Evolutionary conservation across 2,329 filamentous ascomycete genomes (phyloP), one percentile per base, ranked within the genome.

Genomic region (Colletotrichum phormii): DNA sequence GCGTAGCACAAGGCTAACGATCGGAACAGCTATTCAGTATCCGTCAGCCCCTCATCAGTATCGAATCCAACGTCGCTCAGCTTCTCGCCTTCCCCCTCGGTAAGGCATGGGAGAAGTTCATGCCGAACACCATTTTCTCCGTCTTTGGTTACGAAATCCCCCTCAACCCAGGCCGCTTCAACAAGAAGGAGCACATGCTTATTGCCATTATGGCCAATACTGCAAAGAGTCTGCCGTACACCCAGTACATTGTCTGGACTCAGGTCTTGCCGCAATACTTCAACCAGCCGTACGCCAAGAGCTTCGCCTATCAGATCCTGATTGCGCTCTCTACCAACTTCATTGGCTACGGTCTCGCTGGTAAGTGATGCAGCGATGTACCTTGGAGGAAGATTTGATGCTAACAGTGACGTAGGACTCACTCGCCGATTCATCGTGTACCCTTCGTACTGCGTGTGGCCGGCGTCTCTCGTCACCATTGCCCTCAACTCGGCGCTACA

Each of bases 191-290:
- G 78, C 89, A 91, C 77, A 85, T 89, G 82, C 79, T 90, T 62
- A 87, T 90, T 72, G 85, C 86, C 35, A 88, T 90, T 78, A 89
- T 90, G 87, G 89, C 91, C 67, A 92, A 92, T 78, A 73, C 71
- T 13, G 85, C 86, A 13, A 84, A 81, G 76, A 82, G 81, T 29
- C 77, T 82, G 15, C 86, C 87, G 0, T 88, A 88, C 75, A 87
- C 86, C 0, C 67, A 85, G 77, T 84, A 85, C 73, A 85, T 88
- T 60, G 82, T 87, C 59, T 88, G 85, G 85, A 84, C 83, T 2
- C 87, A 89, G 68, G 71, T 73, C 4, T 77, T 89, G 31, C 84
- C 84, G 0, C 80, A 81, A 55, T 89, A 84, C 76, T 89, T 88
- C 77, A 85, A 88, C 75, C 86, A 89, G 76, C 76, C 78, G 0